phyloP scores from a whole-genome alignment of 169 alveolate species.

The Amoebophrya sp. region DNA sequence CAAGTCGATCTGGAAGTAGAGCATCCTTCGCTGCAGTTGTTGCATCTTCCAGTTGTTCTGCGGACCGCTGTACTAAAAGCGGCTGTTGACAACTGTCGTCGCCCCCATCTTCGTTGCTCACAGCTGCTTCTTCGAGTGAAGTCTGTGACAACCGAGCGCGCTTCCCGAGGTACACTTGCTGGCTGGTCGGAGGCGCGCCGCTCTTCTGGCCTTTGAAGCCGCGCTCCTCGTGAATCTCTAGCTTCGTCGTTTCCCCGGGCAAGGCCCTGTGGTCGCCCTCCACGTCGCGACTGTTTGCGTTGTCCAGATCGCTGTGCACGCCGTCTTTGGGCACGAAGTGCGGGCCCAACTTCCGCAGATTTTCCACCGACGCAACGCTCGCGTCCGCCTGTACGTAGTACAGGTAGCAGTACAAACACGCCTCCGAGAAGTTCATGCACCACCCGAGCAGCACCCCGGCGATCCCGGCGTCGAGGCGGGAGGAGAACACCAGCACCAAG shows the following conservation, averaged over 20 bases:
- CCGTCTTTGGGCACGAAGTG: neutral
- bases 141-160: neutral
- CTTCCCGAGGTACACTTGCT: neutral
- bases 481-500: neutral
- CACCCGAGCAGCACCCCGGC: neutral
- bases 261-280: neutral
- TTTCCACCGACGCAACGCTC: neutral
- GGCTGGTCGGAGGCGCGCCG: neutral
- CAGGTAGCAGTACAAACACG: neutral
- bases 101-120: neutral
- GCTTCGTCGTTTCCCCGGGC: neutral
- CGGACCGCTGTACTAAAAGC: neutral
- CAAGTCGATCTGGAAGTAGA: no score
- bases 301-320: neutral
- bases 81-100: neutral
- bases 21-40: no score
- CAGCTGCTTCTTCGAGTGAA: neutral
- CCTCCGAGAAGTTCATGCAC: neutral
- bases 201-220: neutral
- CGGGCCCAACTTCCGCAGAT: neutral
- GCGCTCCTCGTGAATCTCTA: neutral
- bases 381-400: conserved; percentile 14
- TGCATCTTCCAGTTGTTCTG: no score
- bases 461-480: neutral
- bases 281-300: neutral